Conservation (phyloP, 2,329 filamentous ascomycete species). For the Endocalyx cinctus region DNA sequence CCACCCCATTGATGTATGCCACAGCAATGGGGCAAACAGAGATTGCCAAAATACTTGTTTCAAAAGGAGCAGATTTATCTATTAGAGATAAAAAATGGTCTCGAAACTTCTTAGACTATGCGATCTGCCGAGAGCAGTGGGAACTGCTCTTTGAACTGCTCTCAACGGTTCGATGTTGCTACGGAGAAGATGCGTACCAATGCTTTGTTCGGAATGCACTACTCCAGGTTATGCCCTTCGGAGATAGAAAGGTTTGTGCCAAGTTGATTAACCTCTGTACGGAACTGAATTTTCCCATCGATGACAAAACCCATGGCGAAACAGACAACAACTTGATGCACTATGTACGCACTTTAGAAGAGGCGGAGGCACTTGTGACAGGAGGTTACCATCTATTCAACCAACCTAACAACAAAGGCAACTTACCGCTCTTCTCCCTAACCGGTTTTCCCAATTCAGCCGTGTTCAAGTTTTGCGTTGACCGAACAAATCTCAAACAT, state of each 20-base stretch:
- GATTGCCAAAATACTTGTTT: neutral
- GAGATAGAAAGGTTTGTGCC: neutral
- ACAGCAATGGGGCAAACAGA: neutral
- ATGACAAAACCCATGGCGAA: neutral
- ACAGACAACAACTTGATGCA: neutral
- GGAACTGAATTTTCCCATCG: neutral
- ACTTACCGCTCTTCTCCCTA: neutral
- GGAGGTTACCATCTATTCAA: neutral
- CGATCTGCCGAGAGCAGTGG: neutral
- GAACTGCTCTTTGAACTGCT: neutral
- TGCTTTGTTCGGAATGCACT: neutral
- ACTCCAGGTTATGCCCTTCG: neutral
- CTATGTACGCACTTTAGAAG: neutral
- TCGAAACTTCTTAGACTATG: neutral
- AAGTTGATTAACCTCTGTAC: neutral
- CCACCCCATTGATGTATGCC: neutral
- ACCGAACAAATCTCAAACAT: neutral
- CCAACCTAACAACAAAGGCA: neutral
- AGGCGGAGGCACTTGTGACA: neutral
- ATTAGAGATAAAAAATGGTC: neutral
- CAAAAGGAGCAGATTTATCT: neutral
- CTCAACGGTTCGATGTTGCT: neutral
- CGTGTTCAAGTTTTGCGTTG: neutral
- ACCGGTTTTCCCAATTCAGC: neutral
- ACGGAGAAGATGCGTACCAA: neutral